These are phyloP conservation scores for Medakamo hakoo DNA, from an alignment of 139 green algal species.

Conservation along the genomic window DNA sequence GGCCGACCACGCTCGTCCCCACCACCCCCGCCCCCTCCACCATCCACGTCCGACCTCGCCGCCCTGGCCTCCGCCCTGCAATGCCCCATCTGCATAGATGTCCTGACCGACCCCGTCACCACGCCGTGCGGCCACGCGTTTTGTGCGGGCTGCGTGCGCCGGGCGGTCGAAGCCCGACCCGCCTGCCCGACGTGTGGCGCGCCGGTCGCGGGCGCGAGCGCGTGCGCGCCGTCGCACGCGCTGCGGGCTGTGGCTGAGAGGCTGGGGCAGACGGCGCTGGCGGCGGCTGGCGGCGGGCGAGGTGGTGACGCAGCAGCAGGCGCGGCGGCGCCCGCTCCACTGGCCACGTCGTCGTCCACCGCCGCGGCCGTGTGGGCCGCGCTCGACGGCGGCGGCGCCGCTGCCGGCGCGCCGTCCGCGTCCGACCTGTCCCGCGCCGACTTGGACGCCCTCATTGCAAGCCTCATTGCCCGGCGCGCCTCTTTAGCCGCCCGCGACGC, in stretches of 20 bases:
- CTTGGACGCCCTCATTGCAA: neutral
- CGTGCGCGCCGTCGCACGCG: neutral
- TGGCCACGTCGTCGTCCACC: neutral
- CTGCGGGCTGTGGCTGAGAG: no score
- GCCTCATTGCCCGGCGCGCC: neutral
- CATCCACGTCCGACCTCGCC: no score
- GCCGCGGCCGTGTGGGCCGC: neutral
- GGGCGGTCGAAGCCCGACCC: neutral
- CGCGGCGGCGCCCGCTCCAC: no score
- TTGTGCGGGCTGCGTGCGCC: constrained; percentile 44
- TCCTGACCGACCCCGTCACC: constrained; percentile 56
- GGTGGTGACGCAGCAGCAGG: neutral
- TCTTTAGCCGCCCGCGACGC: neutral
- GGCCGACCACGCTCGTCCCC: no score
- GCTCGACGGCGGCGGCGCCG: neutral
- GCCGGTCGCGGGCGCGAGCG: neutral
- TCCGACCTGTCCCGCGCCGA: no score
- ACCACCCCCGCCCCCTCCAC: no score
- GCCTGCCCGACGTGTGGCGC: neutral
- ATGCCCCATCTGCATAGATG: constrained; percentile 62
- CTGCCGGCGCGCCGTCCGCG: neutral
- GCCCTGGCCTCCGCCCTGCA: constrained; percentile 10
- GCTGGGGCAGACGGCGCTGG: no score
- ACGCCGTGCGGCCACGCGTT: constrained; percentile 72
- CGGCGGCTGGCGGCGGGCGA: no score